These are phyloP conservation scores for Fremontodendron californicum DNA, from an alignment of 345 rosid genomes.

Conservation along the genomic window DNA sequence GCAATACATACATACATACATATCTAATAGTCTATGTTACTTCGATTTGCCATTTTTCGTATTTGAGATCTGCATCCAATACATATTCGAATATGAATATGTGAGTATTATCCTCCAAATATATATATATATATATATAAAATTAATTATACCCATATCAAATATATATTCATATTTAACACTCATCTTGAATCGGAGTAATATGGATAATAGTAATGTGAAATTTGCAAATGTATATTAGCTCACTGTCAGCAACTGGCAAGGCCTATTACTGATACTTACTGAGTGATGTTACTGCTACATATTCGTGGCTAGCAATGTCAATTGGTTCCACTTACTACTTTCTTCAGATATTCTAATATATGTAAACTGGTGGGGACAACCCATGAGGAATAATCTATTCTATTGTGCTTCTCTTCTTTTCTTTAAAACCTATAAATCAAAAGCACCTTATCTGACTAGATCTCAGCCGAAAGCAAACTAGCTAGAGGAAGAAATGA, in stretches of 20 bases:
- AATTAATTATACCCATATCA: too few species aligned
- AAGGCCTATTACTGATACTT: not conserved
- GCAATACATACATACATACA: not conserved
- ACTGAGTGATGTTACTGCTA: not conserved
- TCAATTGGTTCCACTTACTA: not conserved
- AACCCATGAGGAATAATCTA: not conserved
- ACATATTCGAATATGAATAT: too few species aligned
- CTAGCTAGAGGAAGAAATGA: not conserved
- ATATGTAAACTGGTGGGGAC: not conserved
- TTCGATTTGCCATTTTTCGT: too few species aligned
- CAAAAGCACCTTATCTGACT: not conserved
- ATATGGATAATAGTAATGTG: too few species aligned
- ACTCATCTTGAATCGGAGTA: too few species aligned
- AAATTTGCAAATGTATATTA: too few species aligned
- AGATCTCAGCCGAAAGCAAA: not conserved
- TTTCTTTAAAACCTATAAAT: not conserved
- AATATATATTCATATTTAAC: too few species aligned
- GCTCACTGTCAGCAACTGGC: not conserved
- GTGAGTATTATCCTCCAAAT: too few species aligned
- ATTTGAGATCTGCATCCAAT: too few species aligned
- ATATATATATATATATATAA: too few species aligned
- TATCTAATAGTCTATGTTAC: too few species aligned
- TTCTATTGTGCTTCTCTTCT: not conserved
- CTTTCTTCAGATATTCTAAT: not conserved
- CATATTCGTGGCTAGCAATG: too few species aligned